Evolutionary conservation across 139 green algal species (phyloP), one percentile per base, ranked within the genome.

Genomic region (Closterium sp.): DNA sequence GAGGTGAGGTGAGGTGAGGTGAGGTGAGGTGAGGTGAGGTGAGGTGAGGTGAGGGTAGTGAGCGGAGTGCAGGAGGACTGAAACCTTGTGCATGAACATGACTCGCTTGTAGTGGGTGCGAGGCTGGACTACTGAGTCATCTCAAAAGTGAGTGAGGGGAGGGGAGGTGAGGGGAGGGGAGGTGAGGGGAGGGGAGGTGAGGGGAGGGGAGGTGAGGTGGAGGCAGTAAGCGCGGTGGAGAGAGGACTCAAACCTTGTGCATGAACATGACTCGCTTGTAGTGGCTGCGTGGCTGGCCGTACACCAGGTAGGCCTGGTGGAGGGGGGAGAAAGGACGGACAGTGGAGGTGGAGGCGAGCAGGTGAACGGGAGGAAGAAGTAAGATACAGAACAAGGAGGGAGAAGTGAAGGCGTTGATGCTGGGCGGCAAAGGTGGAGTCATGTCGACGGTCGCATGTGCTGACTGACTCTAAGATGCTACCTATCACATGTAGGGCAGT

Each of bases 181-280:
- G 32, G 32, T 2, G 32, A 38, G 32, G 32, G 3, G 3, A 38
- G 32, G 3, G 32, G 32, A 3, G 32, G 2, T 38, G 73, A 86
- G 22, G 73, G 22, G 73, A 86, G 79, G 88, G 22, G 10, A 30
- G 0, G 9, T 84, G 38, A 50, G 38, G 38, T n/a, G 38, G 7
- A 50, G 38, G 38, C n/a, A n/a, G n/a, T n/a, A n/a, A n/a, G n/a
- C n/a, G n/a, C n/a, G n/a, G n/a, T n/a, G 38, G 38, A 50, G 38
- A 50, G 38, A 79, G 17, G 62, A 79, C 11, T 79, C 62, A 79
- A 50, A 91, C 90, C 90, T 92, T 92, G 27, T 91, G 85, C 91
- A 93, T 93, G 62, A 93, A 88, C 32, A 91, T 91, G 31, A 93
- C 86, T n/a, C 91, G 87, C 70, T 93, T 93, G 86, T 91, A 91